Percentiles rank a stretch among this genome's conserved stretches.
Evolutionary conservation across 345 rosid genomes (phyloP).

Genomic region (Melaleuca quinquenervia): DNA sequence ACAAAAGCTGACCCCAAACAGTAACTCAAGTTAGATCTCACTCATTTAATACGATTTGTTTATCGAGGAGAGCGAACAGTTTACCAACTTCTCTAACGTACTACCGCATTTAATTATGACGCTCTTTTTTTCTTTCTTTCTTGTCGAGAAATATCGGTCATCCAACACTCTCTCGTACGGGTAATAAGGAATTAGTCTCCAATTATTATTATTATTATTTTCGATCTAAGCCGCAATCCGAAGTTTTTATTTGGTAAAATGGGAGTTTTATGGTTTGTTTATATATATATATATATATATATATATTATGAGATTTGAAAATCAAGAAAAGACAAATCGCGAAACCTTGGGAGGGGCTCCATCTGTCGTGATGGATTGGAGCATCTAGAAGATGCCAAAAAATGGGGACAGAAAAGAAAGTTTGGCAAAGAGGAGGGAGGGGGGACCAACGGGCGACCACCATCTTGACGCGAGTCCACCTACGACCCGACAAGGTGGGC

Average conservation of each 20-base stretch:
- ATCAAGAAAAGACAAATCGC: not conserved
- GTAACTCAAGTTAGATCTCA: not conserved
- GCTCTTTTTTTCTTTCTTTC: not conserved
- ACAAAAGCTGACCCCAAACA: no score
- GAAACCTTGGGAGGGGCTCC: not conserved
- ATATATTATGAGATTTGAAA: not conserved
- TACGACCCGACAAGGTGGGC: not conserved
- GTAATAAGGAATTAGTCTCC: no score
- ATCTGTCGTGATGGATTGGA: not conserved
- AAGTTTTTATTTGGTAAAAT: not conserved
- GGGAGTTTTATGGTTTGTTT: no score
- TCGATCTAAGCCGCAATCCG: not conserved
- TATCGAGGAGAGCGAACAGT: accelerated
- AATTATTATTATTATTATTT: no score
- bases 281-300: no score
- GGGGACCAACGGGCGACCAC: not conserved
- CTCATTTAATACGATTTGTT: not conserved
- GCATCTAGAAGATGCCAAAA: not conserved
- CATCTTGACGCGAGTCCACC: not conserved
- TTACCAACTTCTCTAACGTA: accelerated
- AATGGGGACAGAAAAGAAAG: not conserved
- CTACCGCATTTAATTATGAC: accelerated
- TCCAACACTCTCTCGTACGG: not conserved
- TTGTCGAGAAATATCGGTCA: not conserved
- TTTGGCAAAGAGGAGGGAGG: not conserved